Evolutionary conservation across 2,329 filamentous ascomycete genomes (phyloP).

Genomic region (Fusarium fracticaudum): DNA sequence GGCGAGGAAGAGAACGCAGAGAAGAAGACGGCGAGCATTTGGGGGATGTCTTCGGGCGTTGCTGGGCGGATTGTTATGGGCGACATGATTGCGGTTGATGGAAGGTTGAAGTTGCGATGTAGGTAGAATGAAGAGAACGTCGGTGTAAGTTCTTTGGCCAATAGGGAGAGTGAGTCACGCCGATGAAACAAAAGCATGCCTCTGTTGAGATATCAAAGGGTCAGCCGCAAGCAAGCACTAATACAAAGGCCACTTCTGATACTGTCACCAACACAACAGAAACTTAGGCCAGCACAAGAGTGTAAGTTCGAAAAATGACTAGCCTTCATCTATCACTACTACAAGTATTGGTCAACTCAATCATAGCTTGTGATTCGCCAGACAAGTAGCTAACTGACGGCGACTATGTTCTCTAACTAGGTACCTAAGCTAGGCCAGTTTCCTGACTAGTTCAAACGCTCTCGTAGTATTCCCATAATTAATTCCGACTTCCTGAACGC

Average conservation of each 20-base stretch:
- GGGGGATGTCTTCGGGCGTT: conserved; percentile 45
- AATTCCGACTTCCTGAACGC: conserved; percentile 23
- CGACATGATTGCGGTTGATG: conserved; percentile 14
- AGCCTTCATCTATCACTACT: not conserved
- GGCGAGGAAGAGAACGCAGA: conserved; percentile 45
- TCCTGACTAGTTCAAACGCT: conserved; percentile 1
- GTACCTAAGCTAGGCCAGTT: not conserved
- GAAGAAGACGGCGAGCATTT: conserved; percentile 44
- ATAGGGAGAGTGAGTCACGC: conserved; percentile 27
- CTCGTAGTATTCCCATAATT: conserved; percentile 6
- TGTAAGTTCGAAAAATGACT: not conserved
- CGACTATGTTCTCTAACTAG: not conserved
- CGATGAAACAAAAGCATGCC: not conserved
- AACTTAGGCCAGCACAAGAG: not conserved
- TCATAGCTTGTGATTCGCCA: conserved; percentile 8
- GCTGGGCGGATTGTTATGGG: conserved; percentile 50
- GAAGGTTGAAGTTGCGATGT: not conserved
- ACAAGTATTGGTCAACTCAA: not conserved
- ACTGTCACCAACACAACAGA: not conserved
- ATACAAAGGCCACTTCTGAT: not conserved
- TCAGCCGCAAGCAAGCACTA: not conserved
- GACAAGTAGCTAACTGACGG: not conserved
- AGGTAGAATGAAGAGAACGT: not conserved
- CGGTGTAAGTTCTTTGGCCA: not conserved
- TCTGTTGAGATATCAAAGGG: not conserved